A percentile compares a stretch with the other conserved stretches of the same genome.
phyloP scores from a whole-genome alignment of 371 early-diverging fungal species.

The Phascolomyces articulosus region DNA sequence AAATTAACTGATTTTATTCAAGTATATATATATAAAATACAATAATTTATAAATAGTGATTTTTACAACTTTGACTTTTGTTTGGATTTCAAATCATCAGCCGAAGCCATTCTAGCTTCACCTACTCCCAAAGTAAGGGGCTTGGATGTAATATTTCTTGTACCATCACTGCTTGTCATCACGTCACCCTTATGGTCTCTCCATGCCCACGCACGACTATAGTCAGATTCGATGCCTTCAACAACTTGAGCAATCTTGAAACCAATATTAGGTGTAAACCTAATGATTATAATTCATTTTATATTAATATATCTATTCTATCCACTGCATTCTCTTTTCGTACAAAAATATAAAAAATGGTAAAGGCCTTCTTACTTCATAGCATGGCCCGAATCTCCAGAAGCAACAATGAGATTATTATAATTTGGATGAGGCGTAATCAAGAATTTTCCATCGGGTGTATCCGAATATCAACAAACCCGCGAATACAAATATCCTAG shows the following conservation, averaged over 20 bases:
- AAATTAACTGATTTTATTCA: too few relatives aligned
- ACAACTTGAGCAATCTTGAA: conserved; percentile 29
- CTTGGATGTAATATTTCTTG: neutral
- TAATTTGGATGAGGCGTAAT: conserved; percentile 39
- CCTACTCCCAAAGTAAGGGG: neutral
- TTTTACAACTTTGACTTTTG: too few relatives aligned
- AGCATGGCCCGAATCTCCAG: conserved; percentile 46
- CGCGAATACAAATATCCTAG: too few relatives aligned
- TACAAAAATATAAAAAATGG: neutral
- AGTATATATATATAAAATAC: too few relatives aligned
- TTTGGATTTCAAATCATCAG: neutral
- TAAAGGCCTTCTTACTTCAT: conserved; percentile 46
- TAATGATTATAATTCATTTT: neutral
- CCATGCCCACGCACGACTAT: conserved; percentile 30
- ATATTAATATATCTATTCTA: too few relatives aligned
- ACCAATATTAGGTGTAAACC: conserved; percentile 34
- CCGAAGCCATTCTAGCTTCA: neutral
- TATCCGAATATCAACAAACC: conserved; percentile 48
- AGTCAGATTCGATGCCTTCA: conserved; percentile 27
- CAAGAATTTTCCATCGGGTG: conserved; percentile 42
- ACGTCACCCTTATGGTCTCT: conserved; percentile 6
- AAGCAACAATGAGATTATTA: conserved; percentile 31
- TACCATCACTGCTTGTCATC: neutral
- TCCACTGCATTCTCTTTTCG: neutral
- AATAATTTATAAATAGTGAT: too few relatives aligned